Evolutionary conservation across 768 basidiomycete genomes (phyloP).

Genomic region (Omphalotus guepiniiformis): DNA sequence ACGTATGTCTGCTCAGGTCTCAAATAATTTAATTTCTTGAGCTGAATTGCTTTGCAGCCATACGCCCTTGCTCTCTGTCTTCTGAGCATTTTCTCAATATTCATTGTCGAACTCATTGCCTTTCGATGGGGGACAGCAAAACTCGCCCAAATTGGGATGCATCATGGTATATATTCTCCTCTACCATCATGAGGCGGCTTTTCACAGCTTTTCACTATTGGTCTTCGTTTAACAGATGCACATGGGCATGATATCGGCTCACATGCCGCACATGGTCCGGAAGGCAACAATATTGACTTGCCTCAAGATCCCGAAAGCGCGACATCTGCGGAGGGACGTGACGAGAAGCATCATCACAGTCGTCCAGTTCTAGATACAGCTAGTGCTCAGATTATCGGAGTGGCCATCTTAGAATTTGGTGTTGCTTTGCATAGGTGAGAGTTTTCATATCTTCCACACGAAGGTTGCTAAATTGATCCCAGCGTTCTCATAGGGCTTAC

Average conservation of each 20-base stretch:
- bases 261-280: slow-evolving; percentile 69
- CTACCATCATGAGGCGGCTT: not conserved
- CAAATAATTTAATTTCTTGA: not conserved
- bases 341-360: not conserved
- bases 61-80: slow-evolving; percentile 81
- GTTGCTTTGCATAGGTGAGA: slow-evolving; percentile 76
- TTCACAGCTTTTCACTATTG: not conserved
- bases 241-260: slow-evolving; percentile 61
- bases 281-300: slow-evolving; percentile 22
- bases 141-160: slow-evolving; percentile 59
- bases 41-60: slow-evolving; percentile 43
- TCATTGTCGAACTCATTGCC: slow-evolving; percentile 80
- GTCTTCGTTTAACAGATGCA: slow-evolving; percentile 36
- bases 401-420: slow-evolving; percentile 93
- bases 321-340: not conserved
- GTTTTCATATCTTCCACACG: not conserved
- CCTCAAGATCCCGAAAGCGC: not conserved
- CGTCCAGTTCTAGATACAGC: slow-evolving; percentile 25
- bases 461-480: not conserved
- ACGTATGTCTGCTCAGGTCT: slow-evolving; percentile 45
- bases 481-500: slow-evolving; percentile 84
- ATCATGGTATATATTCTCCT: slow-evolving; percentile 48
- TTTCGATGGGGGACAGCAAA: slow-evolving; percentile 82
- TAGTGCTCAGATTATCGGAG: slow-evolving; percentile 75
- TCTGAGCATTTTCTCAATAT: slow-evolving; percentile 76